phyloP scores from a whole-genome alignment of 2,329 filamentous ascomycete genomes.

The Diaporthe citriasiana region DNA sequence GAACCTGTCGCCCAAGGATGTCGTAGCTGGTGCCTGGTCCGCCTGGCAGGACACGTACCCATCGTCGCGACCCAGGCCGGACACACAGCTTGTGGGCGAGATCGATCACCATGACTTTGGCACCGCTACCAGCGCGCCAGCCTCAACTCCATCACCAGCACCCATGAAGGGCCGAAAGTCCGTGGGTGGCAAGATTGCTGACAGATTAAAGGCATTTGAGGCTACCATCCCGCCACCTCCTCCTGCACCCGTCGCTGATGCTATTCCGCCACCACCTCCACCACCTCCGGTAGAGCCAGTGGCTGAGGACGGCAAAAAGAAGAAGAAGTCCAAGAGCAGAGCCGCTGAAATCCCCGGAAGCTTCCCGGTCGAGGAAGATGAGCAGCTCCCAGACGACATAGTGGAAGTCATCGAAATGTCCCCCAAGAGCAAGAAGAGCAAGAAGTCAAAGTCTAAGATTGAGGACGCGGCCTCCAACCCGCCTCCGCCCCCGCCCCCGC shows the following conservation, averaged over 20 bases:
- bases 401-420: conserved; percentile 67
- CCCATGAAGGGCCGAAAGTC: conserved; percentile 65
- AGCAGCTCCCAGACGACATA: conserved; percentile 53
- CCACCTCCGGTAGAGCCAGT: conserved; percentile 49
- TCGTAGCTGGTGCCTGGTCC: conserved; percentile 44
- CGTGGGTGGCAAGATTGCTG: conserved; percentile 66
- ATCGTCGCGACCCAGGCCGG: conserved; percentile 54
- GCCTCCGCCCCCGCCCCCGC: conserved; percentile 43
- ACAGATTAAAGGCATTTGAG: conserved; percentile 71
- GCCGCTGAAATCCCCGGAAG: conserved; percentile 66
- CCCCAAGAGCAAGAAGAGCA: conserved; percentile 54
- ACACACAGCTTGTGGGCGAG: conserved; percentile 43
- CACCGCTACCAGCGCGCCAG: conserved; percentile 2
- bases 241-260: conserved; percentile 44
- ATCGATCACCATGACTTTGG: conserved; percentile 21
- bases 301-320: conserved; percentile 57
- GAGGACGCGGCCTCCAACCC: conserved; percentile 4
- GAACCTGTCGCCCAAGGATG: conserved; percentile 28
- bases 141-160: conserved; percentile 45
- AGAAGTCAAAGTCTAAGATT: conserved; percentile 45
- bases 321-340: conserved; percentile 52
- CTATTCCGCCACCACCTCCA: conserved; percentile 55
- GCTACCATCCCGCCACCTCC: conserved; percentile 53
- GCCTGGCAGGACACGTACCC: conserved; percentile 57
- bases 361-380: conserved; percentile 68